A percentile compares a stretch with the other conserved stretches of the same genome.
phyloP scores from a whole-genome alignment of 2,329 filamentous ascomycete genomes.

The Fusarium drepaniforme region DNA sequence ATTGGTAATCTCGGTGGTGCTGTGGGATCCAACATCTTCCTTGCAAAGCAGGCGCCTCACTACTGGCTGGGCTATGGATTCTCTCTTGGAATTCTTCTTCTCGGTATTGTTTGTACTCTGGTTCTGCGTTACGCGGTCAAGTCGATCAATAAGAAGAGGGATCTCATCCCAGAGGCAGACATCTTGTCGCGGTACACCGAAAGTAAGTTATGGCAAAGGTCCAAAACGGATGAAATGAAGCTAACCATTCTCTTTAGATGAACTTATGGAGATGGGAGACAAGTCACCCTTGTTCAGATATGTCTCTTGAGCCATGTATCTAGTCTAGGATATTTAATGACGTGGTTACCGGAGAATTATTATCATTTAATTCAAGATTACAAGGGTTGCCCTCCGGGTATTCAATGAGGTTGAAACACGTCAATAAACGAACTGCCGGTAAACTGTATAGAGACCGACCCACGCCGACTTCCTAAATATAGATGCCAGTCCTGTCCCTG shows the following conservation, averaged over 20 bases:
- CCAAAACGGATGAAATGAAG: neutral
- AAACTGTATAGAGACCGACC: too few species aligned
- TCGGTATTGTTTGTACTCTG: neutral
- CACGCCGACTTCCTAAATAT: too few species aligned
- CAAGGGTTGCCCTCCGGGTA: too few species aligned
- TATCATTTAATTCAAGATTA: too few species aligned
- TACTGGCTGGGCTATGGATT: slow-evolving; percentile 1
- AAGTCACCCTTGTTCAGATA: slow-evolving; percentile 1
- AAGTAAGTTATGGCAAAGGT: neutral
- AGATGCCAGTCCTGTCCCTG: too few species aligned
- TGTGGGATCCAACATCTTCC: slow-evolving; percentile 4
- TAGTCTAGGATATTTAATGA: neutral
- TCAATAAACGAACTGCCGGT: too few species aligned
- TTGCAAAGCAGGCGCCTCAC: slow-evolving; percentile 2
- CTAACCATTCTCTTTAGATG: neutral
- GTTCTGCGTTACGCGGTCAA: neutral
- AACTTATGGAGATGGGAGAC: neutral
- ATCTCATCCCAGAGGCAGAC: neutral
- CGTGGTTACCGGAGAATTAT: neutral
- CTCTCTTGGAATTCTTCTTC: neutral
- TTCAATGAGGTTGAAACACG: too few species aligned
- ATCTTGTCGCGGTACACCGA: neutral
- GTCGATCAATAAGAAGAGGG: neutral
- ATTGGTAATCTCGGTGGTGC: slow-evolving; percentile 2
- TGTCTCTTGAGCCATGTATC: neutral